phyloP scores from a whole-genome alignment of 257 asterid species.

The Nicotiana paniculata region DNA sequence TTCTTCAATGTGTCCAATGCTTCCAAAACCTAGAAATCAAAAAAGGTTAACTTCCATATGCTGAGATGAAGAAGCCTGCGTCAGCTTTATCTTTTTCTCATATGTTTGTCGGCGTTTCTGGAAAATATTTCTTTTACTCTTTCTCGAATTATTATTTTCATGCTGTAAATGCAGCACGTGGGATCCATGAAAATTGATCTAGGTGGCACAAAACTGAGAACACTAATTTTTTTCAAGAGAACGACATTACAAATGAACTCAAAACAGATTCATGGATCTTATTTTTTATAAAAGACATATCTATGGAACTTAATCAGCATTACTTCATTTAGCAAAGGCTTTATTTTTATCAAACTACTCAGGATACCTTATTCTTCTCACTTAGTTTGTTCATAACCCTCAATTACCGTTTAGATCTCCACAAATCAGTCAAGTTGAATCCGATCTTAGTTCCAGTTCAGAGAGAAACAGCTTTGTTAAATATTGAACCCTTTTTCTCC shows the following conservation, averaged over 20 bases:
- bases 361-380: background rate
- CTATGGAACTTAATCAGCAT: background rate
- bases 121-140: background rate
- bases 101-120: background rate
- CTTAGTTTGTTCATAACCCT: background rate
- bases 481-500: background rate
- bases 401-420: background rate
- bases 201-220: background rate
- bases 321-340: background rate
- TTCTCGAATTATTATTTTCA: background rate
- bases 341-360: background rate
- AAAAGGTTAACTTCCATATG: background rate
- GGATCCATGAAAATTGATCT: background rate
- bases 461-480: background rate
- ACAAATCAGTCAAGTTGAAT: background rate
- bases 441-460: background rate
- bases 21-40: constrained; percentile 54
- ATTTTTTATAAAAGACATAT: background rate
- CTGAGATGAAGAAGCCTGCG: background rate
- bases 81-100: background rate
- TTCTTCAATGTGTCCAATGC: constrained; percentile 61
- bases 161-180: background rate
- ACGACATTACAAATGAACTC: background rate
- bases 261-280: background rate
- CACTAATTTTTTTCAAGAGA: background rate